phyloP scores from a whole-genome alignment of 495 filamentous ascomycete genomes.

The Podospora australis region DNA sequence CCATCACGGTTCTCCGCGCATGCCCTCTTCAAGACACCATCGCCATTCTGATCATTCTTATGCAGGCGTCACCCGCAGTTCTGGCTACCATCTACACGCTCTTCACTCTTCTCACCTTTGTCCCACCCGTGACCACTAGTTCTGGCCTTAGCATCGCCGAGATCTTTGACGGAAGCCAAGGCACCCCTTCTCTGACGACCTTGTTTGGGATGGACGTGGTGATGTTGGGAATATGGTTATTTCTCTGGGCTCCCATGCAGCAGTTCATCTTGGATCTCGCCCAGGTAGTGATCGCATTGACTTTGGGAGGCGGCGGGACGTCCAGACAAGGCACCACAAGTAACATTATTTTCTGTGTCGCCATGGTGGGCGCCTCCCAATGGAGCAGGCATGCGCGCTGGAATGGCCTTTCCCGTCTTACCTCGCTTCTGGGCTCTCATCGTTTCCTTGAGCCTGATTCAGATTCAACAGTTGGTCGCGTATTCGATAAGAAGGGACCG shows the following conservation, averaged over 20 bases:
- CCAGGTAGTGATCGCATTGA: slow-evolving; percentile 91
- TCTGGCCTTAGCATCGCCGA: slow-evolving; percentile 46
- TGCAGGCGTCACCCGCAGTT: slow-evolving; percentile 90
- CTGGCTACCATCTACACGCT: slow-evolving; percentile 87
- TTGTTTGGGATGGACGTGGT: slow-evolving; percentile 76
- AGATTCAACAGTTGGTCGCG: slow-evolving; percentile 32
- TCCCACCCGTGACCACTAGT: slow-evolving; percentile 63
- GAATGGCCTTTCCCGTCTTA: slow-evolving; percentile 36
- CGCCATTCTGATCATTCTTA: slow-evolving; percentile 93
- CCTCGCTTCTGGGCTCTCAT: slow-evolving; percentile 35
- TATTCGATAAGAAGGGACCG: slow-evolving; percentile 42
- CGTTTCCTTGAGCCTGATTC: slow-evolving; percentile 33
- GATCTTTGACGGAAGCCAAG: slow-evolving; percentile 46
- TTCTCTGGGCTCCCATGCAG: slow-evolving; percentile 83
- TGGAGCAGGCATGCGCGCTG: slow-evolving; percentile 50
- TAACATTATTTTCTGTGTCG: slow-evolving; percentile 70
- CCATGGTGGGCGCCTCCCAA: slow-evolving; percentile 70
- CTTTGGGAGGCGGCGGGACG: slow-evolving; percentile 78
- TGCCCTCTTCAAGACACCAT: slow-evolving; percentile 94
- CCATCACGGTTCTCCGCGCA: slow-evolving; percentile 79
- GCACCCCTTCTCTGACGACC: slow-evolving; percentile 68
- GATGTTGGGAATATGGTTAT: slow-evolving; percentile 78
- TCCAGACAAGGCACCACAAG: slow-evolving; percentile 66
- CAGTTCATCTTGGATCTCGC: slow-evolving; percentile 89
- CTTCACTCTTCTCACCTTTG: slow-evolving; percentile 90